Base-by-base conservation (phyloP, 2,329 filamentous ascomycete species). In the Sporothrix pseudoabietina region DNA sequence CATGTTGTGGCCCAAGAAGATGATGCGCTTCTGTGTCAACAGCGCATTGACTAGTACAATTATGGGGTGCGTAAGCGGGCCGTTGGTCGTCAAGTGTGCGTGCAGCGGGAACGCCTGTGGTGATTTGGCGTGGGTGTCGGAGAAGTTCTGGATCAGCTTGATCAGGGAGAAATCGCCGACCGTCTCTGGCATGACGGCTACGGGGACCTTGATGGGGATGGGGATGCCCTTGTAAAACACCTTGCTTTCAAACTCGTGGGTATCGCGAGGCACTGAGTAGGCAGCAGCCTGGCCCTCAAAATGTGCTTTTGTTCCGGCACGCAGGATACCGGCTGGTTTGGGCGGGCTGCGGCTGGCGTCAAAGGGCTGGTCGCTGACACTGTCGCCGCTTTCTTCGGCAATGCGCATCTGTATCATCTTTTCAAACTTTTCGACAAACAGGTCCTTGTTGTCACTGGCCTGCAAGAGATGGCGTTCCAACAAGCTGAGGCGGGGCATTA, bases 381-480 rank as follows among this genome's bases (percentile, higher is more conserved):
- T 80, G 26, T 70, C 75, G 61, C 54, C 59, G 55, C 84, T 82
- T 76, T 90, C 92, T 75, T 93, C 89, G 14, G 87, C 87, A 81
- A 94, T 90, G 57, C 93, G 90, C 82, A 93, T 92, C 76, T 92
- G 90, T 12, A 66, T 66, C 61, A 66, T 66, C 61, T 66, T 66
- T 81, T 98, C 94, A 78, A 99, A 99, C 80, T 98, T 99, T 80
- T 99, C 96, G 44, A 98, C 89, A 79, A 99, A 99, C 78, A 99
- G 89, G 80, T 99, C 96, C 80, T 97, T 97, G 78, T 94, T 94
- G 78, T 98, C 94, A 80, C 92, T 97, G 9, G 93, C 90, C 80
- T 97, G 94, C 35, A 99, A 82, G 71, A 99, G 90, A 77, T 94
- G 90, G 69, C 92, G 89, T 82, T 99, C 96, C 8, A 98, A 87